These are phyloP conservation scores for Chlamydomonas sphaeroides DNA, from an alignment of 139 green algal genomes.

Conservation along the genomic window DNA sequence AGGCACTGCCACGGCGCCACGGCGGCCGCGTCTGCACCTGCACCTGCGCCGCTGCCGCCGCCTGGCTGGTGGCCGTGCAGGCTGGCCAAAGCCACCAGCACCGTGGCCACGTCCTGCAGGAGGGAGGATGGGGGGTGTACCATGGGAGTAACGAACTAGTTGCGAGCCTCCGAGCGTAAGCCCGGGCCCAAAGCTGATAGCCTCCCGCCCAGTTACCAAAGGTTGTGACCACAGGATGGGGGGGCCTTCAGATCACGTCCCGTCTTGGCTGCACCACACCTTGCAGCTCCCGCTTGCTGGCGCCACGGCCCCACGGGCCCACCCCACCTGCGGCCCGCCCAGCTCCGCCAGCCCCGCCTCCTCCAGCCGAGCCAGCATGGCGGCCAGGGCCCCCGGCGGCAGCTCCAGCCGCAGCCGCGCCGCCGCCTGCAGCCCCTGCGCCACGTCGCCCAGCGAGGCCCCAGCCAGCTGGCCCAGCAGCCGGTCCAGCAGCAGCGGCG, in stretches of 20 bases:
- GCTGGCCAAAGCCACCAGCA: conserved; percentile 9
- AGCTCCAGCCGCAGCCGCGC: conserved; percentile 10
- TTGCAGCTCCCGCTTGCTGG: not conserved
- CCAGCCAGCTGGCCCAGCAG: not conserved
- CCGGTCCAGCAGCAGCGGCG: not conserved
- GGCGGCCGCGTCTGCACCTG: not conserved
- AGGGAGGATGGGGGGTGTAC: too few relatives aligned
- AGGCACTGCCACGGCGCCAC: too few relatives aligned
- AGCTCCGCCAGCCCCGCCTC: not conserved
- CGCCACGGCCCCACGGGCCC: not conserved
- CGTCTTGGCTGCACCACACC: not conserved
- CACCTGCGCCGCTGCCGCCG: not conserved
- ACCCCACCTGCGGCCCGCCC: conserved; percentile 18
- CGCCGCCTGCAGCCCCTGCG: conserved; percentile 1
- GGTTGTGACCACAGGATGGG: too few relatives aligned
- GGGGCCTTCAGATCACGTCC: not conserved
- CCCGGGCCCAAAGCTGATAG: not conserved
- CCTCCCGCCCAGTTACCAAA: not conserved
- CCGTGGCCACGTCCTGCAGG: conserved; percentile 22
- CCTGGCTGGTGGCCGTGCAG: not conserved
- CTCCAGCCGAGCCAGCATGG: not conserved
- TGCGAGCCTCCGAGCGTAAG: not conserved
- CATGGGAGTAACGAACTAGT: not conserved
- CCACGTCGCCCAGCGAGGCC: not conserved
- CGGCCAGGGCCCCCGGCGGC: not conserved